Base-by-base conservation (phyloP, 352 stramenopile species). In the Globisporangium cederbergense region DNA sequence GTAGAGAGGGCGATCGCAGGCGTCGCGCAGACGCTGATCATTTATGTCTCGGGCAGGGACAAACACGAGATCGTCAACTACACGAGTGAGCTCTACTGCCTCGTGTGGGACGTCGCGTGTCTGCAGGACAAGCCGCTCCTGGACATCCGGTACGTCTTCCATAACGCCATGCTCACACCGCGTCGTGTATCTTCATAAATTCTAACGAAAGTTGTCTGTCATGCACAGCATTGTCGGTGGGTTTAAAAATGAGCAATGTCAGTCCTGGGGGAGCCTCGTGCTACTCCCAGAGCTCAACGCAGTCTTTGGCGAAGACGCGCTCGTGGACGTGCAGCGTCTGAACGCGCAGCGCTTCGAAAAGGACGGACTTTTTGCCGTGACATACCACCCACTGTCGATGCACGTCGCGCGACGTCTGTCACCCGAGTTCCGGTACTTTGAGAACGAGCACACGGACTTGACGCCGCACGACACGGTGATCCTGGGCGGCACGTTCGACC, bases 401-500 rank as follows among this genome's bases (percentile, higher is more conserved):
- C 72, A 84, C 40, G 60, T 88, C 38, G 68, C 77, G 43, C 70
- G 76, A 36, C 74, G 79, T 9, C 74, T 93, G 16, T 61, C 67
- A 34, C 65, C 60, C 61, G 78, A 88, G 40, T 65, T 89, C 49
- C 67, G 78, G 47, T 95, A 93, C 72, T 90, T 95, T 60, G 86
- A 92, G 73, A 80, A 94, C 64, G 72, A 86, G 38, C 73, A 82
- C 51, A 75, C 75, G 9, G 64, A 79, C 60, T 28, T 91, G 54
- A 77, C 73, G 45, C 77, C 78, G 13, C 78, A 88, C 60, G 72
- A 86, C n/a, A 49, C 76, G 61, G 76, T 92, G 22, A 71, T 93
- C 45, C 70, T 96, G 14, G 88, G 88, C 40, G 90, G 90, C 40
- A 97, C 88, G 34, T 97, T 97, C 66, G 90, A 97, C 67, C 83